Evolutionary conservation across 164 flowering plant species (phyloP).

Genomic region (Umbilicus rupestris): DNA sequence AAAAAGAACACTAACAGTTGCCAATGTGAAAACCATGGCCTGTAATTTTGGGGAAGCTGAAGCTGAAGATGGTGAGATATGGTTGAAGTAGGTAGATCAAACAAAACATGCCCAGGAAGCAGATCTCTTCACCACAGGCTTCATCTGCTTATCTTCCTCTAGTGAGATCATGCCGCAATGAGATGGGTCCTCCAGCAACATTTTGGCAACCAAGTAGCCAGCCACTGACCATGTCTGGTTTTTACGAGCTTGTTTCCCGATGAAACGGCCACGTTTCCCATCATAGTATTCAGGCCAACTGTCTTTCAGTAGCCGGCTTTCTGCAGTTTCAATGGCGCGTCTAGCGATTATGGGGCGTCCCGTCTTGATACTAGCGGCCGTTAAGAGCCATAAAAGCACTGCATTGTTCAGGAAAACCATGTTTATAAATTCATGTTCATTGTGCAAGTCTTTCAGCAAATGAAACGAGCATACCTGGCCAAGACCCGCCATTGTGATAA

Average conservation of each 20-base stretch:
- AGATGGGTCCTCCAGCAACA: conserved; percentile 60
- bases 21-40: neutral
- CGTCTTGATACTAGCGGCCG: conserved; percentile 54
- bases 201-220: conserved; percentile 53
- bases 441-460: neutral
- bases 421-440: too few relatives aligned
- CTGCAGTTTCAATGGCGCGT: conserved; percentile 45
- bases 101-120: neutral
- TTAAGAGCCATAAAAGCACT: conserved; percentile 56
- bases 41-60: neutral
- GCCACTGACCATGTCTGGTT: conserved; percentile 57
- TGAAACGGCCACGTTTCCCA: conserved; percentile 43
- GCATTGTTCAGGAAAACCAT: conserved; percentile 6
- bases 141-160: neutral
- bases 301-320: conserved; percentile 35
- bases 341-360: conserved; percentile 56
- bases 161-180: conserved; percentile 12
- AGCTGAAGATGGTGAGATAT: neutral
- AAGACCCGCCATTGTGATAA: conserved; percentile 87
- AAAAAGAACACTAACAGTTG: neutral
- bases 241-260: conserved; percentile 53
- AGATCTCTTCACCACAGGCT: neutral
- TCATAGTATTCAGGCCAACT: conserved; percentile 61
- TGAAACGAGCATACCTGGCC: conserved; percentile 57
- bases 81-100: neutral